Base-by-base conservation (phyloP, 2,329 filamentous ascomycete genomes). In the Emergomyces pasteurianus region DNA sequence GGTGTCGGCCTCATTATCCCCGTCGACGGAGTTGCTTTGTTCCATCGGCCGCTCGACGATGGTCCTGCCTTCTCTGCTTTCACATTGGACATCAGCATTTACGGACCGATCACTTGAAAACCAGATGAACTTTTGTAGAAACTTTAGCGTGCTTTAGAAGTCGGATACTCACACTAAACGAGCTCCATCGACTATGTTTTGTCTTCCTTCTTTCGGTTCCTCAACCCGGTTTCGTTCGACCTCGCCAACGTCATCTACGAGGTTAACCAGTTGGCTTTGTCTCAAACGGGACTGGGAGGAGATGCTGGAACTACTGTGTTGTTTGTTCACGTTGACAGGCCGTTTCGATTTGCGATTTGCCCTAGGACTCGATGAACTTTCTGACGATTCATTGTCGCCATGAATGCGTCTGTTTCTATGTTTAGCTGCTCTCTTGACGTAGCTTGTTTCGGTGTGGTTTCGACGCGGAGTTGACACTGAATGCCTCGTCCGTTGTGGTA, bases 211-310 rank as follows among this genome's bases (percentile, higher is more conserved):
- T 68, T 85, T 85, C 59, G 83, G 78, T 14, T 81, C 81, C 58
- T 84, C 78, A n/a, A 82, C 80, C 55, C 83, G 80, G 62, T 87
- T 84, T 54, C 81, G 76, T 60, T 84, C 79, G 68, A 87, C 85
- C 6, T 83, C 84, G 54, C 83, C 72, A 68, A 88, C 83, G 73
- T 87, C 84, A 9, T 88, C 82, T 0, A 87, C 80, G 3, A 88
- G 74, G 69, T 88, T 85, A 12, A 88, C 85, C 5, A 88, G 74
- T 66, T 88, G 85, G 64, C 83, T 84, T 63, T 59, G 62, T 46
- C 58, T 56, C 40, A 76, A 77, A 64, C 81, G 80, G 0, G 83
- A 86, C 61, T 81, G 79, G 38, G 77, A 76, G 7, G 82, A 83
- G 55, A 80, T 66, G n/a, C 69, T 67, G n/a, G 72, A 68, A 28